phyloP scores from a whole-genome alignment of 768 basidiomycete genomes.

The Leccinum subgranulosum region DNA sequence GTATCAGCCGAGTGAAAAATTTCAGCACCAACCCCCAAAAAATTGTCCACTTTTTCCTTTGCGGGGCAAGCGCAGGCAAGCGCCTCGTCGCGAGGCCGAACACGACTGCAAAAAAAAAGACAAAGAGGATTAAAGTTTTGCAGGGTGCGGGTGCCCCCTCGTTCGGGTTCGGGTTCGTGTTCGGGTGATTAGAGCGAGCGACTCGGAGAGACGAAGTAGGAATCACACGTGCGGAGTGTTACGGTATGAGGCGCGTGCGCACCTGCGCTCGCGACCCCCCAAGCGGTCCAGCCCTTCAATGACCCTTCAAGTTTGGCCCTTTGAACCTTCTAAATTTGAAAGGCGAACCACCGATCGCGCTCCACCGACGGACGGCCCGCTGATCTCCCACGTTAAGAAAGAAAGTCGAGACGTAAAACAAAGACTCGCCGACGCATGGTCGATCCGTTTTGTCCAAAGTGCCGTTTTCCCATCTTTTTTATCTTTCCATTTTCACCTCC shows the following conservation, averaged over 20 bases:
- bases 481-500: not conserved
- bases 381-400: not conserved
- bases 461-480: not conserved
- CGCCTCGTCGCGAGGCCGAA: constrained; percentile 1
- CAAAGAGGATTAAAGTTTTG: not conserved
- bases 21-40: constrained; percentile 2
- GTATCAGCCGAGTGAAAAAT: constrained; percentile 1
- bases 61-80: not conserved
- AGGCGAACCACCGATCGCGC: constrained; percentile 2
- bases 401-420: not conserved
- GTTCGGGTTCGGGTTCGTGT: constrained; percentile 4
- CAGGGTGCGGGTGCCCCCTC: not conserved
- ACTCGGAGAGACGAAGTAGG: not conserved
- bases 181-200: constrained; percentile 12
- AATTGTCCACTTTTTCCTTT: constrained; percentile 16
- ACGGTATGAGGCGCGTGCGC: not conserved
- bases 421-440: constrained; percentile 24
- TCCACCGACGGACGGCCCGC: not conserved
- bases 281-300: not conserved
- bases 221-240: not conserved
- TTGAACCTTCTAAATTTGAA: constrained; percentile 19
- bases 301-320: constrained; percentile 2
- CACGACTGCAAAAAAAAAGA: not conserved
- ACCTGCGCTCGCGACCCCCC: not conserved
- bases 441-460: not conserved